phyloP scores from a whole-genome alignment of 331 rosid species.

The Dryas integrifolia region DNA sequence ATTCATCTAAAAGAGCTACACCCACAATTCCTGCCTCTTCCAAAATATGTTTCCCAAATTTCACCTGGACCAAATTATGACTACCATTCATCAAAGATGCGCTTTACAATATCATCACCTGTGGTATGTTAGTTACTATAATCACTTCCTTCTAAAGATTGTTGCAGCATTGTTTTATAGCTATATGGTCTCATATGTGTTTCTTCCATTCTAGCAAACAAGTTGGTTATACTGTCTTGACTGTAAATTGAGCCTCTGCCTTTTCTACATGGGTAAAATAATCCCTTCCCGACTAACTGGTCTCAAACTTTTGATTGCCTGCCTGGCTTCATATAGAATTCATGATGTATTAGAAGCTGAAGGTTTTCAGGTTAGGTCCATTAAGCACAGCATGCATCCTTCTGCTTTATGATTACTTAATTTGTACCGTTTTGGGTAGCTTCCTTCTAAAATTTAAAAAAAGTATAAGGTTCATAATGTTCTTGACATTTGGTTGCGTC shows the following conservation, averaged over 20 bases:
- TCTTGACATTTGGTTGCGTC: background rate
- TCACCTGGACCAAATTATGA: slow-evolving; percentile 92
- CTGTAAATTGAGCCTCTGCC: background rate
- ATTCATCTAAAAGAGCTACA: slow-evolving; percentile 55
- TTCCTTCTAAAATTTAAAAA: background rate
- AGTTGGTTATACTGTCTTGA: background rate
- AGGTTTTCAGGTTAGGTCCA: background rate
- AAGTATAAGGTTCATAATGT: background rate
- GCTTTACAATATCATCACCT: slow-evolving; percentile 80
- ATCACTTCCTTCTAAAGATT: slow-evolving; percentile 1
- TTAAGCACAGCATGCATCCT: background rate
- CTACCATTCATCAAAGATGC: slow-evolving; percentile 65
- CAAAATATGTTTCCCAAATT: slow-evolving; percentile 73
- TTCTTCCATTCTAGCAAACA: background rate
- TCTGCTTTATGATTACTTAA: background rate
- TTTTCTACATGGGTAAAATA: background rate
- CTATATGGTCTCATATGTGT: background rate
- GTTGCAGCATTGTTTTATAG: slow-evolving; percentile 4
- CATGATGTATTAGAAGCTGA: background rate
- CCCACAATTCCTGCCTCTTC: slow-evolving; percentile 65
- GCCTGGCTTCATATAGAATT: background rate
- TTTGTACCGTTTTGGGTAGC: background rate
- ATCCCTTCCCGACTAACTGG: background rate
- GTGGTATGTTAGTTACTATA: slow-evolving; percentile 58
- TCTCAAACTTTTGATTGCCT: background rate